phyloP scores from a whole-genome alignment of 148 eudicot species.

The Rhododendron kiyosumense region DNA sequence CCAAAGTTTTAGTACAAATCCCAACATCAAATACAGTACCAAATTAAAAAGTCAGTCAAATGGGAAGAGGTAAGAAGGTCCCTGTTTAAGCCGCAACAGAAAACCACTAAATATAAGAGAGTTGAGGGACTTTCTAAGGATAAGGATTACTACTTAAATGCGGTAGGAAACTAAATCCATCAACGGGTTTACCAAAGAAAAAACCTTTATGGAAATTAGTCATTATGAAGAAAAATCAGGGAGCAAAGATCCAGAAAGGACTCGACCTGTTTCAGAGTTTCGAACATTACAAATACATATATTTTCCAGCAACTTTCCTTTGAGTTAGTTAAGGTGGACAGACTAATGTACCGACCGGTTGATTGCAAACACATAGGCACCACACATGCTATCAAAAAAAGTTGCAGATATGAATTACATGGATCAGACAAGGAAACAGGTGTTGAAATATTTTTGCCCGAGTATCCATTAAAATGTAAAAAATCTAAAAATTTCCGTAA shows the following conservation, averaged over 20 bases:
- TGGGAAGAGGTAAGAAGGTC: background rate
- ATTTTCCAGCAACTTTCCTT: background rate
- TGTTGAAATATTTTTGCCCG: background rate
- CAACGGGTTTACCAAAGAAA: background rate
- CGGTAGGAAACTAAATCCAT: background rate
- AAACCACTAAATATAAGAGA: background rate
- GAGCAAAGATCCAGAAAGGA: background rate
- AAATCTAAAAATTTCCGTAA: background rate
- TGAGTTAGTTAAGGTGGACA: background rate
- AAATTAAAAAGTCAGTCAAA: background rate
- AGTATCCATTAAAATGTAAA: background rate
- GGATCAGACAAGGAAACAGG: background rate
- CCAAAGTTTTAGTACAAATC: background rate
- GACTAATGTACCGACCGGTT: background rate
- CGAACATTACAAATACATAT: background rate
- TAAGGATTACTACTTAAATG: background rate
- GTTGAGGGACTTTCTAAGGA: background rate
- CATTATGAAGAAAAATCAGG: background rate
- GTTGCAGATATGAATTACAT: background rate
- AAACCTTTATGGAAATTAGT: background rate
- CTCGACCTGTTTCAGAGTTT: background rate
- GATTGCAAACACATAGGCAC: background rate
- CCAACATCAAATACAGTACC: background rate
- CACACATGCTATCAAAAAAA: background rate
- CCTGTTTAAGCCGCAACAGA: background rate